A percentile compares a stretch with the other conserved stretches of the same genome.
These are phyloP conservation scores for Euphorbia neoarborescens DNA, from an alignment of 441 rosid genomes.

Conservation along the genomic window DNA sequence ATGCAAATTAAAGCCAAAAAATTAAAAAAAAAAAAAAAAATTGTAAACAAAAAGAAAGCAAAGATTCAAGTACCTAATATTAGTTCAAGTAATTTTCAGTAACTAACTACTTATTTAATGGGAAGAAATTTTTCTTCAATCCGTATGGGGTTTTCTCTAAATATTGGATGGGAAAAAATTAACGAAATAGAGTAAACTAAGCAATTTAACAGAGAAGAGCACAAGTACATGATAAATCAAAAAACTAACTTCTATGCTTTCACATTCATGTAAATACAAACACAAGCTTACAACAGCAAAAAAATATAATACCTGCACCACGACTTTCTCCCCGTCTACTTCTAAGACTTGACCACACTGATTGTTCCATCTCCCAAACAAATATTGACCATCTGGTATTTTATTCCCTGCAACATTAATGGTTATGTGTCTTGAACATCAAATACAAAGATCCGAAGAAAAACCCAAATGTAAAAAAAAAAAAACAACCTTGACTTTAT, in stretches of 20 bases:
- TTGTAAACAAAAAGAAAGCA: neutral
- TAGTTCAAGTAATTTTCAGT: too few relatives aligned
- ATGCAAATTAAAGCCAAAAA: slow-evolving; percentile 2
- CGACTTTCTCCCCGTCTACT: slow-evolving; percentile 94
- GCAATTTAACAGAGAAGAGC: neutral
- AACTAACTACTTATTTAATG: neutral
- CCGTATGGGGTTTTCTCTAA: neutral
- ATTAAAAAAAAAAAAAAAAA: neutral
- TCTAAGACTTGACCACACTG: slow-evolving; percentile 93
- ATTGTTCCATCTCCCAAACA: slow-evolving; percentile 83
- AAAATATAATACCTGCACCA: slow-evolving; percentile 48
- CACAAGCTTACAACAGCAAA: neutral
- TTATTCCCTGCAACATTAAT: slow-evolving; percentile 53
- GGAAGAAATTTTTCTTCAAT: neutral
- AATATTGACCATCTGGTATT: slow-evolving; percentile 86
- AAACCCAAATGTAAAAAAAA: neutral
- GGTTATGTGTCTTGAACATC: neutral
- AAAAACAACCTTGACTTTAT: slow-evolving; percentile 62
- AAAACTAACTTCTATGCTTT: neutral
- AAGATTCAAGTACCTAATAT: neutral
- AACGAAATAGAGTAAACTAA: too few relatives aligned
- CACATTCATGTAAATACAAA: neutral
- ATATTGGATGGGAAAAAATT: too few relatives aligned
- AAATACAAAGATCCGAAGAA: neutral
- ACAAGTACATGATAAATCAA: neutral